phyloP scores from a whole-genome alignment of 129 eudicot genomes.

The Tanacetum coccineum region DNA sequence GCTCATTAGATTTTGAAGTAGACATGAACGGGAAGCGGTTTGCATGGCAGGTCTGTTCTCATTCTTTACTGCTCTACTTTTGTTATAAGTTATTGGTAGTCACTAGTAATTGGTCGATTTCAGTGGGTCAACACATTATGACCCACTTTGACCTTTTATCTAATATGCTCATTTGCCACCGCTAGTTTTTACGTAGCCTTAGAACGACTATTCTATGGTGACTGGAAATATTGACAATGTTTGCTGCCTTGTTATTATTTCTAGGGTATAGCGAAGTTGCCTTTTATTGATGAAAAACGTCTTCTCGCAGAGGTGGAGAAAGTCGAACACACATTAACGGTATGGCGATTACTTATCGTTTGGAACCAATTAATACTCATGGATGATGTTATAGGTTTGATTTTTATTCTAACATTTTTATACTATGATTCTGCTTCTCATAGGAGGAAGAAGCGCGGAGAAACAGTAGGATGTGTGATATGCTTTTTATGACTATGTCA shows the following conservation, averaged over 20 bases:
- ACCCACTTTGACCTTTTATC: no score
- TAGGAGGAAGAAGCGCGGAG: conserved; percentile 82
- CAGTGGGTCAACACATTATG: no score
- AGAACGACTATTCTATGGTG: no score
- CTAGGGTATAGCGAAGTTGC: conserved; percentile 1
- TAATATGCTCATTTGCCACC: no score
- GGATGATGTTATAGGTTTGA: background rate
- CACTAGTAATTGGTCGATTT: no score
- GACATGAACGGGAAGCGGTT: conserved; percentile 27
- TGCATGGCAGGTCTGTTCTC: no score
- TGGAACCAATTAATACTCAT: background rate
- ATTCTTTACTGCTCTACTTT: no score
- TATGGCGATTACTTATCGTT: conserved; percentile 20
- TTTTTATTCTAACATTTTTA: background rate
- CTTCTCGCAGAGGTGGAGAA: conserved; percentile 16
- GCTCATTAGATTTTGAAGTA: conserved; percentile 45
- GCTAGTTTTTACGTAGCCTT: no score
- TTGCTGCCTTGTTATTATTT: no score
- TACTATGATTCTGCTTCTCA: conserved; percentile 14
- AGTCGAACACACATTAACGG: conserved; percentile 40
- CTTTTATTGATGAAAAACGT: conserved; percentile 10
- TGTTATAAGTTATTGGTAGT: no score
- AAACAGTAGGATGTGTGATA: conserved; percentile 71
- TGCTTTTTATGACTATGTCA: conserved; percentile 60
- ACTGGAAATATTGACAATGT: no score